Evolutionary conservation across 2,329 filamentous ascomycete species (phyloP).

Genomic region (Nannizzia gypsea): DNA sequence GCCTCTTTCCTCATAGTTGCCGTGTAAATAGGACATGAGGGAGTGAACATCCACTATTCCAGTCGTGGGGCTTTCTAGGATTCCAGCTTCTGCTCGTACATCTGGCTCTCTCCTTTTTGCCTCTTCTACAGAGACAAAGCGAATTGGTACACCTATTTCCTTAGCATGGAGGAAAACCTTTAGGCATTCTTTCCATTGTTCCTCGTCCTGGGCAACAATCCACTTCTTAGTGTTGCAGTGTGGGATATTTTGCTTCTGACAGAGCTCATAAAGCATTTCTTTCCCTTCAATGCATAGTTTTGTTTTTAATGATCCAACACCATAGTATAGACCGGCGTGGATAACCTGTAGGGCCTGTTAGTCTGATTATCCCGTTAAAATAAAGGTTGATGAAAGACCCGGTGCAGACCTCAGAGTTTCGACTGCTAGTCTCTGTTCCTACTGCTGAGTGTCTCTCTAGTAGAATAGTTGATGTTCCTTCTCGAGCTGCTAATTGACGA

Average conservation of each 20-base stretch:
- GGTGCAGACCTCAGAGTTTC: constrained; percentile 65
- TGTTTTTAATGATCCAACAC: constrained; percentile 63
- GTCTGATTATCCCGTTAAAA: background rate
- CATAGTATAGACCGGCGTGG: constrained; percentile 91
- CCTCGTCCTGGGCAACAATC: constrained; percentile 75
- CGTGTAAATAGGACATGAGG: constrained; percentile 70
- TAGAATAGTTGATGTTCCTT: constrained; percentile 56
- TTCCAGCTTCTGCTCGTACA: constrained; percentile 58
- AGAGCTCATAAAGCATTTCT: constrained; percentile 66
- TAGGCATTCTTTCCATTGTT: constrained; percentile 50
- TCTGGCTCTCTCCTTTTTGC: constrained; percentile 57
- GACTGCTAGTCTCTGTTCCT: constrained; percentile 76
- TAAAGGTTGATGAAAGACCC: background rate
- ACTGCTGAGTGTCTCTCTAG: constrained; percentile 66
- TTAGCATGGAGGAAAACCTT: constrained; percentile 44
- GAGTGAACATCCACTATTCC: constrained; percentile 84
- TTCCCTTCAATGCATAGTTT: constrained; percentile 68
- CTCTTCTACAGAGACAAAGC: constrained; percentile 55
- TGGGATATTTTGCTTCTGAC: constrained; percentile 53
- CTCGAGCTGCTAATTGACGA: constrained; percentile 52
- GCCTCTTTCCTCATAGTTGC: constrained; percentile 62
- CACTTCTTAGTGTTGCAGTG: constrained; percentile 76
- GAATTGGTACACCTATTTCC: constrained; percentile 53
- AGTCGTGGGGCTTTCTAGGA: constrained; percentile 73
- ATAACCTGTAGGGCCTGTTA: constrained; percentile 53